Evolutionary conservation across 306 rosid species (phyloP), one percentile per base, ranked within the genome.

Genomic region (Carpinus viminea): DNA sequence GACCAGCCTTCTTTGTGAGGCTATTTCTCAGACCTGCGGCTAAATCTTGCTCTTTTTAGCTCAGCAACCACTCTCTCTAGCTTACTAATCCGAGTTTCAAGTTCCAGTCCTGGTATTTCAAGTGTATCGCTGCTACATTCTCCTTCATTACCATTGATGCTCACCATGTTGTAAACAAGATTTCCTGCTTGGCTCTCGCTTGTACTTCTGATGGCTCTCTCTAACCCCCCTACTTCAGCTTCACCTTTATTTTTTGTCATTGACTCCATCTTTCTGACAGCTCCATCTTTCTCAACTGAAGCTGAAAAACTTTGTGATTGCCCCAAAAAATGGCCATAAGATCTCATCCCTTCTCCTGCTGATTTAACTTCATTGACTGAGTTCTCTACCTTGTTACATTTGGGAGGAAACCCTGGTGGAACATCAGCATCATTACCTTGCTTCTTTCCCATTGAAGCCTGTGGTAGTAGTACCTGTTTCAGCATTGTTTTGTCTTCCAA

Each of bases 331-430:
- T 24, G 34, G 34, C 34, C 34, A 31, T 31, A 31, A 31, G 2
- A 31, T 31, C 34, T 31, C 34, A 60, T 51, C 51, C 31, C 74
- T 20, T 51, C 68, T 13, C 31, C 10, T 9, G 43, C 34, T 45
- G 78, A 38, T 43, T 20, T 73, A 64, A 12, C 68, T 54, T 65
- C 28, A 47, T 43, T 41, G 3, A 24, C 18, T 54, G 59, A 79
- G 55, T 52, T 64, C 20, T 26, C 55, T 52, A 72, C 24, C 11
- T 6, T 65, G 59, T 73, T 24, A 52, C 15, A 12, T 68, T 68
- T 57, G 18, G 20, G 60, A 71, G 69, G 62, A 68, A 79, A 79
- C 73, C 43, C 79, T 43, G 74, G 12, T 17, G 78, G 77, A 7
- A 47, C 56, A 54, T 57, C 81, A 53, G 18, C 81, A 66, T 15